Percentiles rank a stretch among this genome's conserved stretches.
These are phyloP conservation scores for Pichia deserticola DNA, from an alignment of 805 yeast species.

Conservation along the genomic window DNA sequence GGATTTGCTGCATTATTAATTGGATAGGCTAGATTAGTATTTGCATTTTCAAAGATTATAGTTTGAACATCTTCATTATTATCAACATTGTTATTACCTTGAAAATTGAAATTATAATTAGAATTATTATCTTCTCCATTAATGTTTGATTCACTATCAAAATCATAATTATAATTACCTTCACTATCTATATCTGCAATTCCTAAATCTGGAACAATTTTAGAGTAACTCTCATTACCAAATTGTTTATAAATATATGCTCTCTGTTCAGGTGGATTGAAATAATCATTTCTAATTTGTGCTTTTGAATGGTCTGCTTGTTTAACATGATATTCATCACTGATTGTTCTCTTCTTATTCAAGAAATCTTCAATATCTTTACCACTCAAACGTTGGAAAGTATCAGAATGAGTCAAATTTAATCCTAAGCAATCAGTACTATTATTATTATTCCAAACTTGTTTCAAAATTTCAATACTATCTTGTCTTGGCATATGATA, in stretches of 20 bases:
- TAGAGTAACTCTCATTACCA: conserved; percentile 15
- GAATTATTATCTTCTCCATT: background rate
- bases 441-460: conserved; percentile 19
- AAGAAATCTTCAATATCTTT: conserved; percentile 25
- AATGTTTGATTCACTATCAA: background rate
- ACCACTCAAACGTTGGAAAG: conserved; percentile 8
- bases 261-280: conserved; percentile 17
- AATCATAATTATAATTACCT: background rate
- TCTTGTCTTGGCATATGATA: background rate
- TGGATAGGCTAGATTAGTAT: background rate
- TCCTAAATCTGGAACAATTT: conserved; percentile 24
- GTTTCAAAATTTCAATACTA: conserved; percentile 16
- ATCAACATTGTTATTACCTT: background rate
- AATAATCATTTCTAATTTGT: conserved; percentile 10
- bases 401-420: conserved; percentile 5
- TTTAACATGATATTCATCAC: conserved; percentile 25
- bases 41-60: background rate
- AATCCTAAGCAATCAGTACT: background rate
- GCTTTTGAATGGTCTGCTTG: conserved; percentile 17
- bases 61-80: too few species aligned
- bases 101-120: background rate
- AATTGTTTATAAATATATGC: conserved; percentile 12
- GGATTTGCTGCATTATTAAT: background rate
- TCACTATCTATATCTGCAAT: conserved; percentile 14
- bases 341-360: conserved; percentile 25